Evolutionary conservation across 2,329 filamentous ascomycete genomes (phyloP), one percentile per base, ranked within the genome.

Genomic region (Didymellaceae sp.): DNA sequence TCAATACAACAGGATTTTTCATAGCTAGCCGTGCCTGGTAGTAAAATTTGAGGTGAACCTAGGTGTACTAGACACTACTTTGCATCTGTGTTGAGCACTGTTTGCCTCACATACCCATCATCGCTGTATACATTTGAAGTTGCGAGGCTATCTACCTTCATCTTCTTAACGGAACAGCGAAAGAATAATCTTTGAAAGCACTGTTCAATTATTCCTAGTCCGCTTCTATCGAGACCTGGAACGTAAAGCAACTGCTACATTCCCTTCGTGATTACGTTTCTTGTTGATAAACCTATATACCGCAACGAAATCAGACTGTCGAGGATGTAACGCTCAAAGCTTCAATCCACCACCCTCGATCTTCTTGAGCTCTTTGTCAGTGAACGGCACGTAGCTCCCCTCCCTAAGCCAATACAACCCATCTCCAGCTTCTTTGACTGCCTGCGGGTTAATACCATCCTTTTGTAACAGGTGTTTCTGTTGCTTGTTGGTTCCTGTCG

Each of bases 401-500:
- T 57, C 59, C 21, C 51, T 66, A 16, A 78, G 45, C 77, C 77
- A 79, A 41, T 70, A 79, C 45, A 79, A 42, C 40, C 58, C 55
- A 50, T 75, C 75, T 2, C 72, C 74, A 5, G 42, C 38, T 10
- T 35, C 55, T 28, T 74, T 71, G 7, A 78, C 74, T 10, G 58
- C 58, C 1, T 65, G 60, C 0, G 74, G 59, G 38, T 79, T 70
- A 35, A 79, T 73, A 0, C 77, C 77, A 22, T 79, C 73, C 9
- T 66, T 58, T 39, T 74, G 68, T 24, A 79, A 58, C 2, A 63
- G 55, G 14, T 70, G 67, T 50, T 80, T 80, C 61, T 77, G 76
- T 35, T 77, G 61, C 63, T 80, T 79, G 61, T 77, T 75, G 22
- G 76, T 78, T 2, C 72, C 76, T n/a, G 77, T 79, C 14, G 73